These are phyloP conservation scores for Citrus mangshanensis DNA, from an alignment of 345 rosid species.

Conservation along the genomic window DNA sequence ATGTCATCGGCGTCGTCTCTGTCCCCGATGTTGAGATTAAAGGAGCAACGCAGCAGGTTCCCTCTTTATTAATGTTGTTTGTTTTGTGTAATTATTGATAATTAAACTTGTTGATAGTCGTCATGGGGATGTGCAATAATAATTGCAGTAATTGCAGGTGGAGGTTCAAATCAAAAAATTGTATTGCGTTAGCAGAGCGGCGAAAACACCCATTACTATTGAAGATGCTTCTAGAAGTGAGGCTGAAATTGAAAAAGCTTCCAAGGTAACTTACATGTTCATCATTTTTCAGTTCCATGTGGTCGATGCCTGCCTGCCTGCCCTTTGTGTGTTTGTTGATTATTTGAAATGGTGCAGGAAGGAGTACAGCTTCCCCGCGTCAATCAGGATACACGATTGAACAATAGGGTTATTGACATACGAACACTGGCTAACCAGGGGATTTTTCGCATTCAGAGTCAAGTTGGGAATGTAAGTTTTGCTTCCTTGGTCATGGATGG, in stretches of 20 bases:
- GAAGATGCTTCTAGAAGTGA: slow-evolving; percentile 93
- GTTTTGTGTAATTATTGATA: no score
- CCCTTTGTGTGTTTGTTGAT: not conserved
- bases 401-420: slow-evolving; percentile 70
- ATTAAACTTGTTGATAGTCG: not conserved
- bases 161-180: slow-evolving; percentile 65
- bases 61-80: not conserved
- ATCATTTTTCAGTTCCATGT: no score
- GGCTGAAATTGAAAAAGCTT: slow-evolving; percentile 64
- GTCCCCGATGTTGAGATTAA: slow-evolving; percentile 51
- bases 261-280: slow-evolving; percentile 36
- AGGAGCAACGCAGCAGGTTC: slow-evolving; percentile 62
- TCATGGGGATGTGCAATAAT: not conserved
- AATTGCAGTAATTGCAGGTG: slow-evolving; percentile 46
- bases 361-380: slow-evolving; percentile 72
- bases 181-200: slow-evolving; percentile 59
- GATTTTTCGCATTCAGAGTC: slow-evolving; percentile 64
- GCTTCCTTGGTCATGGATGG: not conserved
- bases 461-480: slow-evolving; percentile 44
- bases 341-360: slow-evolving; percentile 38
- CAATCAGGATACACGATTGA: slow-evolving; percentile 83
- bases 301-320: no score
- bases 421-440: slow-evolving; percentile 89
- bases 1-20: slow-evolving; percentile 55
- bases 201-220: slow-evolving; percentile 59